Base-by-base conservation (phyloP, 768 basidiomycete genomes). In the Terana coerulea region DNA sequence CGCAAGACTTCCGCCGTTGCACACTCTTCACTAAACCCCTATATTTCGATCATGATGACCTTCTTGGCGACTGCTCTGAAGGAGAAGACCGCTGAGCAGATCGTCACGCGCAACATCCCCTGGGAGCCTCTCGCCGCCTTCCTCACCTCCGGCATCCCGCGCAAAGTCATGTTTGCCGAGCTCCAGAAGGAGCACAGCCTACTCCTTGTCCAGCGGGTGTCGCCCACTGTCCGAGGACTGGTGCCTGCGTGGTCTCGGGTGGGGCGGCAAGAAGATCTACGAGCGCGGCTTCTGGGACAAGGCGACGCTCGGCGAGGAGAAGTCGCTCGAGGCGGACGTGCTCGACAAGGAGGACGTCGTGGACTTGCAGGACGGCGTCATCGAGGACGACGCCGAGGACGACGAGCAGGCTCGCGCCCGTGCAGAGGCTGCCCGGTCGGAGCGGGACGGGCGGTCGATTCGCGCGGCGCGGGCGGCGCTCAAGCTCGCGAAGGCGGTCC, bases 171-270 rank as follows among this genome's bases (percentile, higher is more conserved):
- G 30, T 57, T 54, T 33, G 64, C 55, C 43, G 63, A 48, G 47
- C 58, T 55, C 57, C 61, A 48, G n/a, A 65, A 69, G 30, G 77
- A 85, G 39, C 83, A 84, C 74, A 65, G 71, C 21, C 81, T 94
- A 72, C 73, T 90, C 28, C n/a, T n/a, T n/a, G n/a, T 88, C 87
- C 0, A 81, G 75, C 39, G 81, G 81, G 12, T 85, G 81, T 54
- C 70, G 79, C 19, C 84, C 84, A 0, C 71, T 98, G 1, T 78
- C 89, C 0, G 97, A 99, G 67, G 97, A 98, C 61, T 98, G 95
- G 93, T 90, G 88, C 61, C 65, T 98, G 58, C 79, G 97, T 28
- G 97, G 97, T 1, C 91, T 95, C 85, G 94, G 94, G 59, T 99
- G 97, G 97, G 86, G 91, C 3, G 88, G 91, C 5, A 77, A 91